Evolutionary conservation across 2,329 filamentous ascomycete genomes (phyloP).

Genomic region (Exophiala lecanii-corni): DNA sequence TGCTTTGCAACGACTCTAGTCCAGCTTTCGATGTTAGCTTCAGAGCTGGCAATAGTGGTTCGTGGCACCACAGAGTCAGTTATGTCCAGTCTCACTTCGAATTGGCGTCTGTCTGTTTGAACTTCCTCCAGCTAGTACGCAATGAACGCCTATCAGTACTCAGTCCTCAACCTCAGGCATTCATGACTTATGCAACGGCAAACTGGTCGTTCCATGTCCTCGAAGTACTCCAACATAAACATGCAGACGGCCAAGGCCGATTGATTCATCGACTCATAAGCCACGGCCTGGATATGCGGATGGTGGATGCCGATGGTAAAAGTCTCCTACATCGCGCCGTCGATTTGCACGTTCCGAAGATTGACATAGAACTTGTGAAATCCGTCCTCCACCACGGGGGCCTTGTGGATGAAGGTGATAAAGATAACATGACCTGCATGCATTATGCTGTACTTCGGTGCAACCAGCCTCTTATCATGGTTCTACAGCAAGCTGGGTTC

Average conservation of each 20-base stretch:
- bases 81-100: background rate
- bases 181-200: background rate
- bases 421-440: conserved; percentile 1
- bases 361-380: background rate
- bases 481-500: background rate
- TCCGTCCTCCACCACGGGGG: background rate
- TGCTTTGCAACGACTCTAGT: background rate
- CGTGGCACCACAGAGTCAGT: background rate
- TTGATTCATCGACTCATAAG: background rate
- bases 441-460: background rate
- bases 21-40: background rate
- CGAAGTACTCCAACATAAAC: background rate
- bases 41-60: background rate
- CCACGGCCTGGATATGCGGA: background rate
- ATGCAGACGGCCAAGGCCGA: background rate
- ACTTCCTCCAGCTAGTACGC: background rate
- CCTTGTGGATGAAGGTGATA: background rate
- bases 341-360: background rate
- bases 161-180: background rate
- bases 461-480: background rate
- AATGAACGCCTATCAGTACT: background rate
- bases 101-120: background rate
- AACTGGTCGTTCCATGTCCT: background rate
- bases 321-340: conserved; percentile 1
- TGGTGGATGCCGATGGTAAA: background rate